phyloP scores from a whole-genome alignment of 768 basidiomycete genomes.

The Pleurotus tuoliensis region DNA sequence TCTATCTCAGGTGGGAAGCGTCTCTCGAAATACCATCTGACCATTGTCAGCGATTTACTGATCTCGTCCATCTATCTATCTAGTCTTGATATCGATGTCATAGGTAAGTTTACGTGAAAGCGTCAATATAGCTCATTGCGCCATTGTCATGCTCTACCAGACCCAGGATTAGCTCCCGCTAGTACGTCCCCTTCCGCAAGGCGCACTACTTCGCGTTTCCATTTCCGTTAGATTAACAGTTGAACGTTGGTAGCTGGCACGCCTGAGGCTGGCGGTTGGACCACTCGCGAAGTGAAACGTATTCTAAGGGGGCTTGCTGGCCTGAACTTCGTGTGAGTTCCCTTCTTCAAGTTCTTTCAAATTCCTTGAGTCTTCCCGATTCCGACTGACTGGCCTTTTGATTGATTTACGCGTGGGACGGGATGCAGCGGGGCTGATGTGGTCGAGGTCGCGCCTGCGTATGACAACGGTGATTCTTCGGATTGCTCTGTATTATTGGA shows the following conservation, averaged over 20 bases:
- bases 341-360: too few species aligned
- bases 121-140: neutral
- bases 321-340: conserved; percentile 70
- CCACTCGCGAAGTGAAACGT: conserved; percentile 75
- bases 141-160: conserved; percentile 21
- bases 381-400: neutral
- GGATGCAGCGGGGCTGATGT: conserved; percentile 58
- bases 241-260: conserved; percentile 57
- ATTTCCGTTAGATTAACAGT: neutral
- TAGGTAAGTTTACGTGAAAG: conserved; percentile 40
- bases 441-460: conserved; percentile 72
- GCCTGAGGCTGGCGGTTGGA: conserved; percentile 84
- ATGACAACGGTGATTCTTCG: conserved; percentile 52
- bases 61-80: neutral
- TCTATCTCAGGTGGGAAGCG: conserved; percentile 64
- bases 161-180: conserved; percentile 77
- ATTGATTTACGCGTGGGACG: too few species aligned
- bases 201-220: too few species aligned
- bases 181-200: conserved; percentile 39
- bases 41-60: neutral
- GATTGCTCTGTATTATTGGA: neutral
- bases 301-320: conserved; percentile 77
- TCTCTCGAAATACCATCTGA: neutral
- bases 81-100: conserved; percentile 79
- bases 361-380: neutral